These are phyloP conservation scores for Phytophthora melonis DNA, from an alignment of 352 stramenopile species.

Conservation along the genomic window DNA sequence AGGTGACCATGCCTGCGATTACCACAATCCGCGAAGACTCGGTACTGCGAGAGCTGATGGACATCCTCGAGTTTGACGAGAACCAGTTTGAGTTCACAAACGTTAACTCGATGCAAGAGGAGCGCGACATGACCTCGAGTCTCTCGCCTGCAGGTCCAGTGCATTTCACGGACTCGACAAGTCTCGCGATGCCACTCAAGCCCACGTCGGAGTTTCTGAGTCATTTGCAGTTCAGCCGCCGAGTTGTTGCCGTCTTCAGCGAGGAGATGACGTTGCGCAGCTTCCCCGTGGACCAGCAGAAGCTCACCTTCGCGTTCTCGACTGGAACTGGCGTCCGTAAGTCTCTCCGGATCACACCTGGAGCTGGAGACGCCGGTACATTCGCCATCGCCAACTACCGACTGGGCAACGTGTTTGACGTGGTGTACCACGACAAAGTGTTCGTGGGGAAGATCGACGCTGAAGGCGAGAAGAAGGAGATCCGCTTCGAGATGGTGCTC, in stretches of 20 bases:
- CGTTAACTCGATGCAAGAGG: constrained; percentile 45
- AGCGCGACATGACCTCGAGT: constrained; percentile 41
- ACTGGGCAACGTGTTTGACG: constrained; percentile 62
- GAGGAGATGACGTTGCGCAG: constrained; percentile 66
- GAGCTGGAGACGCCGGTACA: constrained; percentile 44
- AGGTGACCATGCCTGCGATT: constrained; percentile 51
- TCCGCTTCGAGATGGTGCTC: constrained; percentile 69
- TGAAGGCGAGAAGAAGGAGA: constrained; percentile 47
- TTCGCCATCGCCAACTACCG: constrained; percentile 66
- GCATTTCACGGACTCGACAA: constrained; percentile 40
- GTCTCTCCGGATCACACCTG: constrained; percentile 45
- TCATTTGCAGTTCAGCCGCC: constrained; percentile 50
- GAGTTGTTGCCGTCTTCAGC: constrained; percentile 54
- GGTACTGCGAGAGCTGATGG: constrained; percentile 48
- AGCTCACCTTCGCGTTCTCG: constrained; percentile 60
- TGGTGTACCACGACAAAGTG: constrained; percentile 61
- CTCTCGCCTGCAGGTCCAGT: constrained; percentile 35
- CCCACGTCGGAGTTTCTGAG: constrained; percentile 31
- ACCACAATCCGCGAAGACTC: constrained; percentile 57
- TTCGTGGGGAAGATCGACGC: constrained; percentile 54
- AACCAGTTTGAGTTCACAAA: constrained; percentile 58
- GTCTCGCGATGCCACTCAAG: constrained; percentile 21
- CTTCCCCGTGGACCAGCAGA: constrained; percentile 74
- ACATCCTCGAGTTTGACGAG: constrained; percentile 54
- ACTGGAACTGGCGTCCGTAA: constrained; percentile 43